phyloP scores from a whole-genome alignment of 1,284 basidiomycete species.

The Xanthoconium separans region DNA sequence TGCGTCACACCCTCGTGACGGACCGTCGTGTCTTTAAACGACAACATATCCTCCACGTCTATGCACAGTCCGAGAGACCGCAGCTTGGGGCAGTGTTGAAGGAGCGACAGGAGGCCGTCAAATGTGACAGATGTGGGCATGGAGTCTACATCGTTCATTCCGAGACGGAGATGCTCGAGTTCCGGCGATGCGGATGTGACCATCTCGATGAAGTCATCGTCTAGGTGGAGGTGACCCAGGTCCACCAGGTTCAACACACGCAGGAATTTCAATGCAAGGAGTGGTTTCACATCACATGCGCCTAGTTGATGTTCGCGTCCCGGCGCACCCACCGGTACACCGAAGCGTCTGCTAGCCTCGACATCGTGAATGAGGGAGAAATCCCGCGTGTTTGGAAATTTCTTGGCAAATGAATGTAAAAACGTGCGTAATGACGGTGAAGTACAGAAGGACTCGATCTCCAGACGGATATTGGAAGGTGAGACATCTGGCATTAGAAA shows the following conservation, averaged over 20 bases:
- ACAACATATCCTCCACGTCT: constrained; percentile 16
- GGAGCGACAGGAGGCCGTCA: constrained; percentile 19
- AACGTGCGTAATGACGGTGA: constrained; percentile 17
- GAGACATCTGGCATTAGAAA: constrained; percentile 21
- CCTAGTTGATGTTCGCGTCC: constrained; percentile 18
- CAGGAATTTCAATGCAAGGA: constrained; percentile 14
- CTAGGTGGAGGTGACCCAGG: constrained; percentile 15
- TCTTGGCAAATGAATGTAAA: constrained; percentile 11
- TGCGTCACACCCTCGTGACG: constrained; percentile 14
- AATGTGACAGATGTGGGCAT: constrained; percentile 15
- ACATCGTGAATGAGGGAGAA: constrained; percentile 28
- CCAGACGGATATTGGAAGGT: constrained; percentile 12
- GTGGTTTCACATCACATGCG: constrained; percentile 13
- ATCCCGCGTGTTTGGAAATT: constrained; percentile 12
- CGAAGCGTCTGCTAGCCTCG: constrained; percentile 20
- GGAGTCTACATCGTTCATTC: neutral
- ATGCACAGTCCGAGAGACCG: constrained; percentile 9
- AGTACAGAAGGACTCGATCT: constrained; percentile 25
- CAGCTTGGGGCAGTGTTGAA: constrained; percentile 19
- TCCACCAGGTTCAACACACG: constrained; percentile 15
- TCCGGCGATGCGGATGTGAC: constrained; percentile 15
- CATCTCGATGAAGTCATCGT: constrained; percentile 18
- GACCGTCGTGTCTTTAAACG: constrained; percentile 15
- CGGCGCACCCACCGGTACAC: constrained; percentile 13
- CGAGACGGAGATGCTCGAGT: constrained; percentile 21